Evolutionary conservation across 2,329 filamentous ascomycete genomes (phyloP).

Genomic region (Knoxdaviesia proteae): DNA sequence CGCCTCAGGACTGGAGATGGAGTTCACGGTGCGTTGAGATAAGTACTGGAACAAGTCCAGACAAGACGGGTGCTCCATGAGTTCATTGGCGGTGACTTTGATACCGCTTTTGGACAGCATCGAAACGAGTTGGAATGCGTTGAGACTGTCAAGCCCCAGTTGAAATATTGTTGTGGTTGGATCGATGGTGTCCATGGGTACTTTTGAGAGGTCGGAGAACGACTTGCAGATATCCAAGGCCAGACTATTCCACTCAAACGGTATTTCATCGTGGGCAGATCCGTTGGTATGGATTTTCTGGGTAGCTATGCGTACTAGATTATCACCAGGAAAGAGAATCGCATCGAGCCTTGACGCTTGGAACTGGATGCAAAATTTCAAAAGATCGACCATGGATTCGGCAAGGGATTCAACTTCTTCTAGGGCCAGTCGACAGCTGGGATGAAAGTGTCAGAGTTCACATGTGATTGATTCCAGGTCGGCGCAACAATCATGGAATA

Average conservation of each 20-base stretch:
- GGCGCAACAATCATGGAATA: no score
- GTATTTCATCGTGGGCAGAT: background rate
- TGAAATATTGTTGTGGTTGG: conserved; percentile 57
- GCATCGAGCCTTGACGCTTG: no score
- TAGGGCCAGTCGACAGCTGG: no score
- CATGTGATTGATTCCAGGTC: no score
- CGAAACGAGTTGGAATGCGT: conserved; percentile 56
- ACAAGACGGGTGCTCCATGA: conserved; percentile 42
- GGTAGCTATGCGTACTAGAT: no score
- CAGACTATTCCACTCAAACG: conserved; percentile 13
- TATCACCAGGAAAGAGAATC: no score
- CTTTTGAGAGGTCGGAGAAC: conserved; percentile 35
- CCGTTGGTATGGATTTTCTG: conserved; percentile 6
- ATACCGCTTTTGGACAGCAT: conserved; percentile 39
- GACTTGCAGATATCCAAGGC: conserved; percentile 30
- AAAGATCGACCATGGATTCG: no score
- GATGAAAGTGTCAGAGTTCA: no score
- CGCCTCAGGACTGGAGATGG: no score
- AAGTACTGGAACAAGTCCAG: conserved; percentile 4
- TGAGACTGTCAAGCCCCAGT: conserved; percentile 83
- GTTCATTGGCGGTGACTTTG: conserved; percentile 44
- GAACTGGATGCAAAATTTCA: no score
- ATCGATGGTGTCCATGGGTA: conserved; percentile 26
- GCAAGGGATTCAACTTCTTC: no score
- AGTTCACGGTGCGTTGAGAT: no score